phyloP scores from a whole-genome alignment of 1,139 yeast genomes.

The Geotrichum aggregatum region DNA sequence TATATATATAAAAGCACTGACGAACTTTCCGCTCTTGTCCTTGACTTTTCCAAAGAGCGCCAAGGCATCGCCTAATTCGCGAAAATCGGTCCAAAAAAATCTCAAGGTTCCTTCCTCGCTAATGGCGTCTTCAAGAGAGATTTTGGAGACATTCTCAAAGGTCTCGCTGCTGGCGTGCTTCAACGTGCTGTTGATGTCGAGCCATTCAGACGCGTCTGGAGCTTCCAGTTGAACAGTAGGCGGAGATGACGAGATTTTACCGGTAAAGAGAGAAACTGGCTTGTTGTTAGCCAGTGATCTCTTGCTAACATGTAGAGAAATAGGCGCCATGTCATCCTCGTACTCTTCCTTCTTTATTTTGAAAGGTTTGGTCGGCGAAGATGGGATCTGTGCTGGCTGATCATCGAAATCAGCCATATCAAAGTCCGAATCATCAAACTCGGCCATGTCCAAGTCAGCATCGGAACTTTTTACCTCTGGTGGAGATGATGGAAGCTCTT shows the following conservation, averaged over 20 bases:
- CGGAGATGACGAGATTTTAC: slow-evolving; percentile 7
- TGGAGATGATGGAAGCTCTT: slow-evolving; percentile 25
- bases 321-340: slow-evolving; percentile 13
- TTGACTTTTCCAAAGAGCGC: slow-evolving; percentile 77
- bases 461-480: slow-evolving; percentile 1
- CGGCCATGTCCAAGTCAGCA: no score
- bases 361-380: slow-evolving; percentile 6
- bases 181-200: slow-evolving; percentile 12
- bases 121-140: slow-evolving; percentile 22
- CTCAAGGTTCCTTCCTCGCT: slow-evolving; percentile 49
- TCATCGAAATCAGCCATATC: slow-evolving; percentile 23
- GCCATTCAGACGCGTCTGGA: slow-evolving; percentile 20
- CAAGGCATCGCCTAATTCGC: slow-evolving; percentile 67
- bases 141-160: slow-evolving; percentile 12
- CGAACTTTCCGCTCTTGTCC: slow-evolving; percentile 42
- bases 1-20: slow-evolving; percentile 76
- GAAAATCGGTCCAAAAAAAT: slow-evolving; percentile 88
- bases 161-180: neutral
- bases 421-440: slow-evolving; percentile 12
- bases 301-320: slow-evolving; percentile 9
- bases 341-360: slow-evolving; percentile 14
- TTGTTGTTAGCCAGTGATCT: slow-evolving; percentile 8
- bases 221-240: neutral
- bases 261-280: neutral
- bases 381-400: slow-evolving; percentile 25